Evolutionary conservation across 179 eudicot species (phyloP).

Genomic region (Spinacia oleracea): DNA sequence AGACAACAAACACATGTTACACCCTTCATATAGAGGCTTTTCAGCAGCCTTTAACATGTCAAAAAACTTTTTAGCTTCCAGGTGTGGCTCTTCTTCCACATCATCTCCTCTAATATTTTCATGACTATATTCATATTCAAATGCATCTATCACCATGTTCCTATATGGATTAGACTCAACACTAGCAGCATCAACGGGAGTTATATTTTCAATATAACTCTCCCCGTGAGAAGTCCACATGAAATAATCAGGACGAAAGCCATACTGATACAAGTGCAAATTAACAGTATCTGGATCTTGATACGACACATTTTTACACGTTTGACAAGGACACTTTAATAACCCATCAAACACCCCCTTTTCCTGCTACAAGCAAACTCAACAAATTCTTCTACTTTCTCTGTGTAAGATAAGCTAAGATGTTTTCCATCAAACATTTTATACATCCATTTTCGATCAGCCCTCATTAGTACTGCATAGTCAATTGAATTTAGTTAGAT

Average conservation of each 20-base stretch:
- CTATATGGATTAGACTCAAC: too few relatives aligned
- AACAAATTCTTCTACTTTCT: background rate
- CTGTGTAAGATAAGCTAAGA: background rate
- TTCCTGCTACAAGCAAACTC: background rate
- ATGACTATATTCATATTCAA: too few relatives aligned
- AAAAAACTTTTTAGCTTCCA: background rate
- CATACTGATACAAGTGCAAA: too few relatives aligned
- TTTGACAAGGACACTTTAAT: background rate
- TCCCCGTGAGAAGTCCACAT: too few relatives aligned
- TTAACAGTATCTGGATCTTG: too few relatives aligned
- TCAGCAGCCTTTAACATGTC: constrained; percentile 13
- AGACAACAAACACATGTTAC: background rate
- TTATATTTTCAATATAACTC: too few relatives aligned
- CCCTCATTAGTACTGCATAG: too few relatives aligned
- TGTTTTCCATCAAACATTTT: background rate
- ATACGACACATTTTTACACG: background rate
- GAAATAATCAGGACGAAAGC: too few relatives aligned
- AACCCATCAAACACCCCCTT: background rate
- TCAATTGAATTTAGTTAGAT: too few relatives aligned
- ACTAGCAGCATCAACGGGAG: too few relatives aligned
- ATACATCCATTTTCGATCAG: background rate
- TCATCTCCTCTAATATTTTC: background rate
- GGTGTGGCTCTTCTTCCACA: constrained; percentile 18
- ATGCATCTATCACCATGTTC: too few relatives aligned
- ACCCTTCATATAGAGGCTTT: constrained; percentile 13